Percentiles rank a stretch among this genome's conserved stretches.
phyloP scores from a whole-genome alignment of 495 filamentous ascomycete species.

The Hypoxylon fuscum region DNA sequence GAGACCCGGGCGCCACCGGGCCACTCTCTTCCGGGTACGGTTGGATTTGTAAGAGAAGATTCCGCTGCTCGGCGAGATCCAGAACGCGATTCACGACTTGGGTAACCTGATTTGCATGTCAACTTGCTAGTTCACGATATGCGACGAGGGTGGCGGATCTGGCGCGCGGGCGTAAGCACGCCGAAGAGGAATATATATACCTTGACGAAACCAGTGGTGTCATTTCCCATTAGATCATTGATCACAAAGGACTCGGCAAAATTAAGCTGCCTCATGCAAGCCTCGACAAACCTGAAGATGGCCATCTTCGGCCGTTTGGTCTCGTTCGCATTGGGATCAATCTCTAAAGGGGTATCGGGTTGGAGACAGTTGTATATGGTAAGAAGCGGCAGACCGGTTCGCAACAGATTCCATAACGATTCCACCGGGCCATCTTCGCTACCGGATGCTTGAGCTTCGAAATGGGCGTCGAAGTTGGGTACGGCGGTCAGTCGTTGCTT shows the following conservation, averaged over 20 bases:
- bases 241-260: conserved; percentile 91
- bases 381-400: conserved; percentile 84
- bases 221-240: conserved; percentile 88
- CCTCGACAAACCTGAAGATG: conserved; percentile 65
- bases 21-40: conserved; percentile 56
- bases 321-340: conserved; percentile 64
- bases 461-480: conserved; percentile 78
- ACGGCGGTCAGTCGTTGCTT: conserved; percentile 82
- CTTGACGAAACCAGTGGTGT: conserved; percentile 98
- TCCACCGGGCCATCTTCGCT: conserved; percentile 84
- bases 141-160: not conserved
- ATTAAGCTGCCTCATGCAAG: conserved; percentile 69
- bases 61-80: conserved; percentile 80
- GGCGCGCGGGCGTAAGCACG: not conserved
- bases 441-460: conserved; percentile 59
- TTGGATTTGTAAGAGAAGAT: conserved; percentile 69
- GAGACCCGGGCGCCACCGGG: conserved; percentile 55
- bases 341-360: conserved; percentile 68
- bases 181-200: conserved; percentile 56
- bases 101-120: conserved; percentile 50
- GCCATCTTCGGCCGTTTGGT: conserved; percentile 71
- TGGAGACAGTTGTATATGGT: conserved; percentile 86
- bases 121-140: conserved; percentile 18
- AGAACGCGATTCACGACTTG: conserved; percentile 90
- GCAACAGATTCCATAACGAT: conserved; percentile 87